Percentiles rank a stretch among this genome's conserved stretches.
phyloP scores from a whole-genome alignment of 2,329 filamentous ascomycete species.

The Talaromyces verruculosus region DNA sequence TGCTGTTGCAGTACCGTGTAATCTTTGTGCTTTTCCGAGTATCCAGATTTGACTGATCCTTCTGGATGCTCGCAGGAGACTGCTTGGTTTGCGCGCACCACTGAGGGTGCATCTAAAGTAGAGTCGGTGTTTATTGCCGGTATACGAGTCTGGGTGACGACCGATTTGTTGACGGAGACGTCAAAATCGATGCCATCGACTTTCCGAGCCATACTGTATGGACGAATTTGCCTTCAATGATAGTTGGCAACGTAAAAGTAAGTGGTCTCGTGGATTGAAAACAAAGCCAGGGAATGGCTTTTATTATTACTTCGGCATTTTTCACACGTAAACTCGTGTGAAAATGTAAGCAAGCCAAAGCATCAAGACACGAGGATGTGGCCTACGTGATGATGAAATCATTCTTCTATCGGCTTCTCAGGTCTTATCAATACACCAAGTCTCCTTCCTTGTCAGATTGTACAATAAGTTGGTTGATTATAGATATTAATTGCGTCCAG shows the following conservation, averaged over 20 bases:
- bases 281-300: neutral
- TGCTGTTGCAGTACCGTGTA: slow-evolving; percentile 43
- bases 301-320: neutral
- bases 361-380: too few species aligned
- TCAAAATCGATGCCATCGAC: neutral
- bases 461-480: neutral
- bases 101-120: neutral
- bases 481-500: neutral
- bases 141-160: neutral
- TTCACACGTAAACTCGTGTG: neutral
- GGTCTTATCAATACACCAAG: neutral
- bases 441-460: neutral
- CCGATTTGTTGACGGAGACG: neutral
- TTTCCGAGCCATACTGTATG: neutral
- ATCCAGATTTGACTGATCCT: neutral
- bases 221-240: neutral
- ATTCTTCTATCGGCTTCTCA: neutral
- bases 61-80: neutral
- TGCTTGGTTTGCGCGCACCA: neutral
- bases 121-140: neutral
- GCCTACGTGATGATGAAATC: neutral
- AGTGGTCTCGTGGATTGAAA: neutral
- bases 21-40: neutral
- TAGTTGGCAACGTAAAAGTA: neutral
- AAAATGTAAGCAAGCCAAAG: neutral